Evolutionary conservation across 768 basidiomycete genomes (phyloP).

Genomic region (Crepidotus variabilis): DNA sequence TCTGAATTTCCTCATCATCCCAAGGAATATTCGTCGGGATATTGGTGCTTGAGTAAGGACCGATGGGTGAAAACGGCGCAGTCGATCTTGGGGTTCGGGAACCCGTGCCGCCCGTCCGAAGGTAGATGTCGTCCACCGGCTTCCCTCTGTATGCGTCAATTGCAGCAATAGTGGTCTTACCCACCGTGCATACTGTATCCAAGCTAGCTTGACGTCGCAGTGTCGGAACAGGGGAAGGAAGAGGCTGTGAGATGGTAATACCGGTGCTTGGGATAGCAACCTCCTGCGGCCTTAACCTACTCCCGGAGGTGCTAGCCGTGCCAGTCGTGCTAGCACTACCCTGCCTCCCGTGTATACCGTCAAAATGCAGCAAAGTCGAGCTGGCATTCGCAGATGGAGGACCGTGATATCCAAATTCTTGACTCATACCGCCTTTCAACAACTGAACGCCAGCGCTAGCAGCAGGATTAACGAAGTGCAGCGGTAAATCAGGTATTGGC

Average conservation of each 20-base stretch:
- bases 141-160: conserved; percentile 16
- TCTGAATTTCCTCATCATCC: conserved; percentile 24
- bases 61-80: conserved; percentile 2
- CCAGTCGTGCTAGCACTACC: not conserved
- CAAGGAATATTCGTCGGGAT: not conserved
- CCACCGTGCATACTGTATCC: conserved; percentile 19
- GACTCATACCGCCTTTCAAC: not conserved
- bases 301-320: not conserved
- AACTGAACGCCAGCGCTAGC: not conserved
- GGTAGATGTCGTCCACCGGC: conserved; percentile 23
- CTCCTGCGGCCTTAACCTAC: not conserved
- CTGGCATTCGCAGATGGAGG: conserved; percentile 19
- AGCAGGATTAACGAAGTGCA: conserved; percentile 19
- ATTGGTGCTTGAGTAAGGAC: not conserved
- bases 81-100: not conserved
- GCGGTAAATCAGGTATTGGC: conserved; percentile 30
- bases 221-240: not conserved
- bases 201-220: conserved; percentile 20
- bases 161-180: conserved; percentile 11
- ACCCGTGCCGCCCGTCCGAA: conserved; percentile 8
- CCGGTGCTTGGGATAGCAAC: not conserved
- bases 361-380: conserved; percentile 15
- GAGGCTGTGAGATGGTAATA: not conserved
- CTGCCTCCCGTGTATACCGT: conserved; percentile 1
- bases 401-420: conserved; percentile 6